phyloP scores from a whole-genome alignment of 139 green algal species.

The Chlorella sorokiniana region DNA sequence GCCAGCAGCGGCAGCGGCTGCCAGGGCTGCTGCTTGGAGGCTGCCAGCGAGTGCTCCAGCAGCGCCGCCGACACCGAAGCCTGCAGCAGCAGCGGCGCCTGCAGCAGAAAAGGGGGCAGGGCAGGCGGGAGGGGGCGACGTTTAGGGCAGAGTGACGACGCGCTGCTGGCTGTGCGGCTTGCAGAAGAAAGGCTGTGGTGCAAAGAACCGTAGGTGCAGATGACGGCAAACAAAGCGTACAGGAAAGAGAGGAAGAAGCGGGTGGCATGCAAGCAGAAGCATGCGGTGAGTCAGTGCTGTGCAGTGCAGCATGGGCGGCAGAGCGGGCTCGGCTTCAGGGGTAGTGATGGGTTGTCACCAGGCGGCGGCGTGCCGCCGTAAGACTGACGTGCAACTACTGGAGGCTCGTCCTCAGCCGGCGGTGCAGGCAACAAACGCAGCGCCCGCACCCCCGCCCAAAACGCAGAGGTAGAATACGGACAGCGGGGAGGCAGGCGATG shows the following conservation, averaged over 20 bases:
- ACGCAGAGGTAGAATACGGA: too few species aligned
- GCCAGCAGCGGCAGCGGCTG: conserved; percentile 52
- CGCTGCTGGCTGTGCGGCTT: background rate
- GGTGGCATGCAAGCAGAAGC: background rate
- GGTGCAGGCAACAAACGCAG: background rate
- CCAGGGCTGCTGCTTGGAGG: background rate
- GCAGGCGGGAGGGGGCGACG: background rate
- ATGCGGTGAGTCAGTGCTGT: background rate
- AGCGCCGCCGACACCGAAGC: conserved; percentile 44
- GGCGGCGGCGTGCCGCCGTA: conserved; percentile 3
- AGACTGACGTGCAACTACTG: conserved; percentile 76
- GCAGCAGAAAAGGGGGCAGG: conserved; percentile 5
- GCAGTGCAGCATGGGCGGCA: background rate
- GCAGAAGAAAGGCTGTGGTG: background rate
- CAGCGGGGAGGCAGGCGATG: too few species aligned
- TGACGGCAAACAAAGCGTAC: background rate
- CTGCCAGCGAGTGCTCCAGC: conserved; percentile 37
- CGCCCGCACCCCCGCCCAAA: too few species aligned
- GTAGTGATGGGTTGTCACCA: background rate
- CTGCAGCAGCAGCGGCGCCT: conserved; percentile 43
- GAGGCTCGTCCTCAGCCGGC: conserved; percentile 54
- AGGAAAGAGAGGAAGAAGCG: background rate
- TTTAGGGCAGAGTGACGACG: background rate
- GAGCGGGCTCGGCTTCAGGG: background rate
- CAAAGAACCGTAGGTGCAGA: too few species aligned